Evolutionary conservation across 1,284 basidiomycete genomes (phyloP).

Genomic region (Psilocybe mexicana): DNA sequence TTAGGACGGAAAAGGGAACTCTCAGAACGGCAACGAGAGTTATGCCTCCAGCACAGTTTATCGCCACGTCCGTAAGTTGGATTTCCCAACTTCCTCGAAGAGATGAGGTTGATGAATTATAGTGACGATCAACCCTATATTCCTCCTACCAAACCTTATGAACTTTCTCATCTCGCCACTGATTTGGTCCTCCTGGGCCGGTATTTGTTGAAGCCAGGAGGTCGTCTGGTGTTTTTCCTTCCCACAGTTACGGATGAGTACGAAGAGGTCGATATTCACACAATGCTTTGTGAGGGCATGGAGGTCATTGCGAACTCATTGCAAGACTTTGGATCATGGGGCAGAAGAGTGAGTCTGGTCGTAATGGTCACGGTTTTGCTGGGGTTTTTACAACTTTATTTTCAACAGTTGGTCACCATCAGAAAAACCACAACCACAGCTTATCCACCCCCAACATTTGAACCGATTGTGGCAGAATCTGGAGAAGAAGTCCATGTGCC

Average conservation of each 20-base stretch:
- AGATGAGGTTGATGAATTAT: background rate
- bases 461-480: conserved; percentile 21
- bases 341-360: conserved; percentile 69
- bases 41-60: conserved; percentile 39
- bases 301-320: conserved; percentile 85
- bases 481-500: conserved; percentile 47
- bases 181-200: conserved; percentile 86
- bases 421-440: conserved; percentile 61
- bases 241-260: conserved; percentile 93
- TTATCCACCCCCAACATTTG: conserved; percentile 56
- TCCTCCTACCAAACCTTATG: conserved; percentile 91
- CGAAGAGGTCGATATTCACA: conserved; percentile 78
- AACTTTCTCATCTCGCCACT: conserved; percentile 79
- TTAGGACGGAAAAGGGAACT: conserved; percentile 73
- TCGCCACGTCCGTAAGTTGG: conserved; percentile 42
- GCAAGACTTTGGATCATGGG: conserved; percentile 97
- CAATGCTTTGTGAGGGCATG: conserved; percentile 84
- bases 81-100: background rate
- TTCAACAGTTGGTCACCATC: conserved; percentile 81
- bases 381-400: background rate
- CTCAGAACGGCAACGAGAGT: conserved; percentile 38
- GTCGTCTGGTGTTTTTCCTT: conserved; percentile 93
- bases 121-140: conserved; percentile 71
- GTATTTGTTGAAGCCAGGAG: conserved; percentile 83
- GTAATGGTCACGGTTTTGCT: background rate